Percentiles rank a stretch among this genome's conserved stretches.
phyloP scores from a whole-genome alignment of 192 early-diverging fungal species.

The Podochytrium sp. region DNA sequence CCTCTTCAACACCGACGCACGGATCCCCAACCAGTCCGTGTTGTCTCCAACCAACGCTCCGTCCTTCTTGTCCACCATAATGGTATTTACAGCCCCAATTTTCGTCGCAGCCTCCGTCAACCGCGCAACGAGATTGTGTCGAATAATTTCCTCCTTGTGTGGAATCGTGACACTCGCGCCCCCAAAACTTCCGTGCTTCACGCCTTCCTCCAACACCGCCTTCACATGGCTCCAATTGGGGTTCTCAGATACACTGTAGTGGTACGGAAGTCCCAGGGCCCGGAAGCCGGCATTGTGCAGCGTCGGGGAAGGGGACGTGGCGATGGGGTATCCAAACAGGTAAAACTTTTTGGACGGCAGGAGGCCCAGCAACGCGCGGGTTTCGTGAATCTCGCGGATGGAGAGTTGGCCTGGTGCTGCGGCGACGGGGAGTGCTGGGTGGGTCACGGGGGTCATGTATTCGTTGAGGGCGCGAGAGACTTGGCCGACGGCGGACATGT shows the following conservation, averaged over 20 bases:
- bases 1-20: conserved; percentile 51
- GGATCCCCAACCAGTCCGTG: conserved; percentile 95
- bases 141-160: conserved; percentile 85
- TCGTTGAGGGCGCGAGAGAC: conserved; percentile 87
- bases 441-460: conserved; percentile 94
- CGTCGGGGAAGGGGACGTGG: conserved; percentile 85
- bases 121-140: conserved; percentile 60
- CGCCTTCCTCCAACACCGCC: conserved; percentile 26
- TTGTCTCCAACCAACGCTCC: conserved; percentile 81
- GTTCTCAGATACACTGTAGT: conserved; percentile 78
- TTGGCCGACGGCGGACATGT: conserved; percentile 92
- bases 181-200: conserved; percentile 70
- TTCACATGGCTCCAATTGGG: conserved; percentile 62
- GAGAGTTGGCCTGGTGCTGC: conserved; percentile 96
- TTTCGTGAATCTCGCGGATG: conserved; percentile 75
- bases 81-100: conserved; percentile 97
- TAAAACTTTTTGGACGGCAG: conserved; percentile 71
- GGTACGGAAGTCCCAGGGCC: conserved; percentile 81
- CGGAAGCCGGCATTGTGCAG: conserved; percentile 94
- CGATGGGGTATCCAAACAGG: conserved; percentile 90
- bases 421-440: conserved; percentile 70
- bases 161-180: conserved; percentile 97
- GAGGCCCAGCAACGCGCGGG: conserved; percentile 72
- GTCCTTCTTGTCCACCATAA: conserved; percentile 41
- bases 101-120: conserved; percentile 75